Evolutionary conservation across 2,329 filamentous ascomycete species (phyloP).

Genomic region (Sporothrix brunneoviolacea): DNA sequence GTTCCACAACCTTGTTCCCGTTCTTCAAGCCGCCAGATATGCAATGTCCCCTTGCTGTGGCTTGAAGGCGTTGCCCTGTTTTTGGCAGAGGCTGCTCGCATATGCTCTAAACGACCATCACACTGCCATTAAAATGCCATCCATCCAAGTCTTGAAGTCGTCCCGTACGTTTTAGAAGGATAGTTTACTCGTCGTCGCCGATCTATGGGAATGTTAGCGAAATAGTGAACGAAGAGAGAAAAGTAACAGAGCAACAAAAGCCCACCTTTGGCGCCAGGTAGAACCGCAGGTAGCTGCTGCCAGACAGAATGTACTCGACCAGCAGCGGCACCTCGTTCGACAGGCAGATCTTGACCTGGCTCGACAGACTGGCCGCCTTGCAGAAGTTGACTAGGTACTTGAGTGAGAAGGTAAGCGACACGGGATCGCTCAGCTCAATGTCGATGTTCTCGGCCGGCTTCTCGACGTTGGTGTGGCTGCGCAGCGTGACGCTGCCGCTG

Average conservation of each 20-base stretch:
- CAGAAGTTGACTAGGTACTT: slow-evolving; percentile 99
- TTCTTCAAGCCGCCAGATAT: neutral
- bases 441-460: slow-evolving; percentile 81
- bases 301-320: slow-evolving; percentile 79
- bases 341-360: slow-evolving; percentile 80
- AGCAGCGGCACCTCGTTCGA: slow-evolving; percentile 94
- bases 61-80: too few relatives aligned
- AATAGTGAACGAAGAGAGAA: neutral
- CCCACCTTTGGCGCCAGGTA: slow-evolving; percentile 95
- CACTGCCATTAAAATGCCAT: too few relatives aligned
- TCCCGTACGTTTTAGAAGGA: neutral
- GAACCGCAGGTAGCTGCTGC: slow-evolving; percentile 88
- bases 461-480: slow-evolving; percentile 81
- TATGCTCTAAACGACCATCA: too few relatives aligned
- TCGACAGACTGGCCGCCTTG: slow-evolving; percentile 85
- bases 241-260: slow-evolving; percentile 4
- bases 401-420: slow-evolving; percentile 91
- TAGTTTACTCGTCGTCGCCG: slow-evolving; percentile 34
- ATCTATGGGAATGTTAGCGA: slow-evolving; percentile 26
- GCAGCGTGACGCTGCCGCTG: slow-evolving; percentile 85
- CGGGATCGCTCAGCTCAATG: slow-evolving; percentile 87
- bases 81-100: neutral
- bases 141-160: neutral
- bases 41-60: too few relatives aligned
- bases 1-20: neutral